Percentiles rank a stretch among this genome's conserved stretches.
Evolutionary conservation across 805 yeast genomes (phyloP).

Genomic region (Ogataea trehalophila): DNA sequence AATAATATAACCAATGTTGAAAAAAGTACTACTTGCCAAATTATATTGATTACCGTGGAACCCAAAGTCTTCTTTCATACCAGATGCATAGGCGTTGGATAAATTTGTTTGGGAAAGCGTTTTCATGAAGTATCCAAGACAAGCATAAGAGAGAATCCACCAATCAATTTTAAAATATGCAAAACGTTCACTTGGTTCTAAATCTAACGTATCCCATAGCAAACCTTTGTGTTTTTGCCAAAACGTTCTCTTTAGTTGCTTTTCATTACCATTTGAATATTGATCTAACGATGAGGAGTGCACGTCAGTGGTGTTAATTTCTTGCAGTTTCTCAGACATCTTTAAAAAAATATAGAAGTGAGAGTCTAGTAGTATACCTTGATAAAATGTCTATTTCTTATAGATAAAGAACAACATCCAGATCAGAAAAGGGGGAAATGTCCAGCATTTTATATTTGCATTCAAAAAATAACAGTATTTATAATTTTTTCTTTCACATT

Average conservation of each 20-base stretch:
- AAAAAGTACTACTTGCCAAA: slow-evolving; percentile 1
- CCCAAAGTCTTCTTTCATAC: slow-evolving; percentile 47
- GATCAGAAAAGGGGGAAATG: not conserved
- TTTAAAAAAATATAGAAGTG: not conserved
- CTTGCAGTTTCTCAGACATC: not conserved
- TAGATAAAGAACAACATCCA: no score
- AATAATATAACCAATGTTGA: slow-evolving; percentile 43
- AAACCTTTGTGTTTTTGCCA: slow-evolving; percentile 14
- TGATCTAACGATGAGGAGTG: not conserved
- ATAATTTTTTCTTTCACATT: no score
- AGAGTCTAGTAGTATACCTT: not conserved
- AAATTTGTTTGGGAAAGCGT: slow-evolving; percentile 51
- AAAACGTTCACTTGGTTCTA: slow-evolving; percentile 40
- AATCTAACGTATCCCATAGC: slow-evolving; percentile 17
- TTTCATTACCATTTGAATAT: not conserved
- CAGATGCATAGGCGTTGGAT: slow-evolving; percentile 54
- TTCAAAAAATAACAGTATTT: no score
- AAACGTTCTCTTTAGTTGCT: not conserved
- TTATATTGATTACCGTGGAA: slow-evolving; percentile 6
- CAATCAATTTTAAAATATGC: slow-evolving; percentile 31
- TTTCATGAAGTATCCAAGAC: slow-evolving; percentile 43
- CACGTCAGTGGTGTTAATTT: not conserved
- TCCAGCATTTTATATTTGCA: no score
- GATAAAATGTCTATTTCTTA: no score
- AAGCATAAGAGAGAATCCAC: slow-evolving; percentile 34